These are phyloP conservation scores for Pseudogymnoascus pannorum DNA, from an alignment of 2,329 filamentous ascomycete species.

Conservation along the genomic window DNA sequence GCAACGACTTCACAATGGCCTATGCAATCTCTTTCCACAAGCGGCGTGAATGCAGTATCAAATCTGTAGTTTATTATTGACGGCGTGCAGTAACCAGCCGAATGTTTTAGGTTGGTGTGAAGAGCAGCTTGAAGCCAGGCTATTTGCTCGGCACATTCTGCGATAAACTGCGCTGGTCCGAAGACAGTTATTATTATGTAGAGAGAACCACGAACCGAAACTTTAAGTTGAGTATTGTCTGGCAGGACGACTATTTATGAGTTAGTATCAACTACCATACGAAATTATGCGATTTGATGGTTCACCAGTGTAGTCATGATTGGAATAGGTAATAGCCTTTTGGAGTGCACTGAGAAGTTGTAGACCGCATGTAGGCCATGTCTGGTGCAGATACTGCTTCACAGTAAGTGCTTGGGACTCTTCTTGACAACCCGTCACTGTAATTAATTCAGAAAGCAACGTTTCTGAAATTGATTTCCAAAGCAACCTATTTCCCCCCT, in stretches of 20 bases:
- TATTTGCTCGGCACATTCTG: not conserved
- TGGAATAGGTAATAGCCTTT: not conserved
- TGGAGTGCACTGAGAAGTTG: not conserved
- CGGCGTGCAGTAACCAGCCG: not conserved
- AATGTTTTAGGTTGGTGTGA: not conserved
- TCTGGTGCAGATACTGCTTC: not conserved
- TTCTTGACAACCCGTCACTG: not conserved
- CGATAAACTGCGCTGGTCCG: not conserved
- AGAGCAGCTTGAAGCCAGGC: not conserved
- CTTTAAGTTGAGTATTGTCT: not conserved
- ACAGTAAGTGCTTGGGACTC: not conserved
- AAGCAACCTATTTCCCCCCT: not conserved
- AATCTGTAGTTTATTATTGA: not conserved
- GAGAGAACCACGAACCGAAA: not conserved
- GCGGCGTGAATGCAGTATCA: not conserved
- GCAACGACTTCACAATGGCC: no score
- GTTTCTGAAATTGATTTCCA: not conserved
- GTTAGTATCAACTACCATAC: not conserved
- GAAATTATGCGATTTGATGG: not conserved
- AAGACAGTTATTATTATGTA: not conserved
- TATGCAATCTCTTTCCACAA: no score
- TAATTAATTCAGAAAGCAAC: not conserved
- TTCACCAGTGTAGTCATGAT: not conserved
- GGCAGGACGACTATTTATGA: not conserved
- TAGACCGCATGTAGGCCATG: not conserved